phyloP scores from a whole-genome alignment of 202 grass and related monocot species.

The Cymbopogon flexuosus region DNA sequence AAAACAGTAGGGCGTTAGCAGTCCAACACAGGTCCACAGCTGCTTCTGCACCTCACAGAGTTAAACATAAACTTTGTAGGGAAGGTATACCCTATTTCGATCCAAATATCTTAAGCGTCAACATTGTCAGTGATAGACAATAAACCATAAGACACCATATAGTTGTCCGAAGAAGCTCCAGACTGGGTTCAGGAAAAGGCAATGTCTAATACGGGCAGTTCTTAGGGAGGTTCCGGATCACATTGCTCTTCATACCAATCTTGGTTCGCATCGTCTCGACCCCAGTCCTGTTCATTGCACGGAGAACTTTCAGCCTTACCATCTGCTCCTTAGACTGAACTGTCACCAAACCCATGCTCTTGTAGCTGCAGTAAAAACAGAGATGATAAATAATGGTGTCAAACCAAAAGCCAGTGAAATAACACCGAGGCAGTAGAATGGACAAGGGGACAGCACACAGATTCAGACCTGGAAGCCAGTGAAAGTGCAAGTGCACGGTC shows the following conservation, averaged over 20 bases:
- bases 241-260: constrained; percentile 92
- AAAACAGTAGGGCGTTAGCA: neutral
- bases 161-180: neutral
- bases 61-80: neutral
- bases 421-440: neutral
- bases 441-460: neutral
- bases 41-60: neutral
- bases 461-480: constrained; percentile 68
- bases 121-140: constrained; percentile 6
- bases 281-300: constrained; percentile 60
- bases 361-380: constrained; percentile 47
- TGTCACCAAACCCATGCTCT: constrained; percentile 78
- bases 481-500: constrained; percentile 63
- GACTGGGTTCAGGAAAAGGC: neutral
- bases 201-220: constrained; percentile 66
- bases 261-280: constrained; percentile 70
- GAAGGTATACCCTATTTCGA: neutral
- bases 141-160: constrained; percentile 4
- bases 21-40: neutral
- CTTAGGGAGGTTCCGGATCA: constrained; percentile 88
- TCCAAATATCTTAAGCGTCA: neutral
- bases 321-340: constrained; percentile 83
- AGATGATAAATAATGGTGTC: neutral
- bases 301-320: constrained; percentile 80
- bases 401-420: neutral